Evolutionary conservation across 257 asterid species (phyloP), one percentile per base, ranked within the genome.

Genomic region (Knoxia roxburghii): DNA sequence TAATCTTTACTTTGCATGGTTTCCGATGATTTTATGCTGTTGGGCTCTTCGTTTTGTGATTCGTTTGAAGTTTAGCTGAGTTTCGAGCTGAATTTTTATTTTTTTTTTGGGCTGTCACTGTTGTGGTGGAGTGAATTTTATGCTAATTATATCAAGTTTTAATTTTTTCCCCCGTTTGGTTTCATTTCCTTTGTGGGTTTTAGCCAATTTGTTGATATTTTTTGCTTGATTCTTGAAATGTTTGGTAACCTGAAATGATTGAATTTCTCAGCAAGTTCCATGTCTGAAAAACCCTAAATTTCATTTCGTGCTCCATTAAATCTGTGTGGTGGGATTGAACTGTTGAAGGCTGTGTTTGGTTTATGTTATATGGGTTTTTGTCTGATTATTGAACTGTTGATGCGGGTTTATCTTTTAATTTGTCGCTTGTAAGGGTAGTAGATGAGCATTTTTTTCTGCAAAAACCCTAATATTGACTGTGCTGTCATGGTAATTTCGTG

Each of bases 251-350:
- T 15, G 29, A 49, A 49, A 60, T 27, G 43, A 41, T 41, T 58
- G 49, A 37, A 64, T 72, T 49, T 29, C 26, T 54, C 51, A 0
- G 24, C 32, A 32, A 35, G 58, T 17, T 32, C 61, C 23, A 21
- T 65, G 64, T 50, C 53, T 29, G 39, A 26, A 30, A 81, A 89
- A 87, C 95, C 96, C 95, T 89, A 85, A 81, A 46, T 78, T 35
- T 39, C 51, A 62, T 45, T 67, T 40, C 15, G 63, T 58, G 48
- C 46, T 6, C 45, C 68, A 68, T 70, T 59, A 8, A 37, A 17
- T 50, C 12, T 61, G 10, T 41, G 9, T 37, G n/a, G 11, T 32
- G 24, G 45, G 45, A 60, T 53, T 61, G 46, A 23, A 51, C 64
- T 64, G 17, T 35, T 17, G 17, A 40, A 8, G 29, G 65, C 4